Base-by-base conservation (phyloP, 2,329 filamentous ascomycete species). In the Clathrospora elynae region DNA sequence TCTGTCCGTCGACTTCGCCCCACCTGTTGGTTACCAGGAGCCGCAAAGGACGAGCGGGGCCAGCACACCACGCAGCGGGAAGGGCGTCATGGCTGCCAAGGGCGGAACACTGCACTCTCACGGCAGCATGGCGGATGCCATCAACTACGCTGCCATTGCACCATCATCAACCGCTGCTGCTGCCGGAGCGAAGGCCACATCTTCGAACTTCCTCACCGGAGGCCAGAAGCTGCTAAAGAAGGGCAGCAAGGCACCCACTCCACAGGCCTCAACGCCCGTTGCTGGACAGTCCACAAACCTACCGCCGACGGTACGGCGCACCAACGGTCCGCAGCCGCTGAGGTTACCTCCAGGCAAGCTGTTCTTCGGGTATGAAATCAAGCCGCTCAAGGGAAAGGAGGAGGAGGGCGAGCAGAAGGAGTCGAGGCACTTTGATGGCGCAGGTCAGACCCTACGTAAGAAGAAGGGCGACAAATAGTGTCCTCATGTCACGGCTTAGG, bases 81-180 rank as follows among this genome's bases (percentile, higher is more conserved):
- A 82, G 41, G 82, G 82, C 7, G 72, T 71, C 9, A 70, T 87
- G 46, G 85, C 86, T 6, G 75, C 81, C 2, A 73, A 75, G 53
- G 87, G 90, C 18, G 89, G 91, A 4, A 73, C 87, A 11, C 71
- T 96, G 16, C 90, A 95, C 70, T 83, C 78, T 49, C 88, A 95
- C 60, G 93, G 93, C 8, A 91, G 86, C 48, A 99, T 99, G 93
- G 91, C 93, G 0, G 90, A 96, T 62, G 83, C 90, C n/a, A 97
- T 99, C 76, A 96, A 96, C 76, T 99, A 97, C 72, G 82, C 84
- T 37, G 82, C 90, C 20, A 95, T 99, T 55, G 89, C 90, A 0
- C 91, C 93, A 1, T 84, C 84, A 3, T 81, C 88, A 5, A 82
- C 78, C 2, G 79, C 84, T 10, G 84, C 83, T 10, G 82, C 81